Evolutionary conservation across 768 basidiomycete genomes (phyloP), one percentile per base, ranked within the genome.

Genomic region (Suillus subluteus): DNA sequence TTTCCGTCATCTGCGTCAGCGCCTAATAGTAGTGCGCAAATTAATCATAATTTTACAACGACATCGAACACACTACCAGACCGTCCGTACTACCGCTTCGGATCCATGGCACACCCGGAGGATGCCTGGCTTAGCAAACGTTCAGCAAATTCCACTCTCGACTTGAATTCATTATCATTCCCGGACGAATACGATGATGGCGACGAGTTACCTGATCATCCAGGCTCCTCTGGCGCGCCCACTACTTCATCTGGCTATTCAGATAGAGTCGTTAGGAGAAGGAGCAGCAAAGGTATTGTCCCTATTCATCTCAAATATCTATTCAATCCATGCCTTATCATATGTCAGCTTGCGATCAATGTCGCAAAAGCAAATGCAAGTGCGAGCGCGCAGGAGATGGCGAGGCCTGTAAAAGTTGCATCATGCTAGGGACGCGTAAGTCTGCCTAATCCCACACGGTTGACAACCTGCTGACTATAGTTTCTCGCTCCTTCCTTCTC

Each of bases 351-450:
- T 95, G 93, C 79, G 93, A 95, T 78, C 92, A 94, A 73, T 95
- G 94, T 76, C 86, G 93, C 65, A 95, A 95, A 77, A 91, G 88
- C 73, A 94, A 94, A 74, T 95, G 94, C 82, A 94, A 94, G 79
- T 95, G 94, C 77, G 94, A 94, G 78, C 87, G 91, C 43, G 67
- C 85, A 12, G 78, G 79, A 15, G 81, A 84, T 43, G 83, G 80
- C 46, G 86, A 89, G 66, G 86, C 89, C 23, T 95, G 93, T 80
- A 89, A 89, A 73, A 91, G 86, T 71, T 95, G 93, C 75, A 79
- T 88, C 48, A 83, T 91, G 82, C 82, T 92, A 21, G 86, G 86
- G 59, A 91, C 90, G 41, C 76, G 93, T 94, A 71, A 80, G 85
- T 79, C 30, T 6, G 23, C 32, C 35, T 15, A 37, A 56, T 23